Conservation (phyloP, 306 rosid genomes). For the Glycine tomentella region DNA sequence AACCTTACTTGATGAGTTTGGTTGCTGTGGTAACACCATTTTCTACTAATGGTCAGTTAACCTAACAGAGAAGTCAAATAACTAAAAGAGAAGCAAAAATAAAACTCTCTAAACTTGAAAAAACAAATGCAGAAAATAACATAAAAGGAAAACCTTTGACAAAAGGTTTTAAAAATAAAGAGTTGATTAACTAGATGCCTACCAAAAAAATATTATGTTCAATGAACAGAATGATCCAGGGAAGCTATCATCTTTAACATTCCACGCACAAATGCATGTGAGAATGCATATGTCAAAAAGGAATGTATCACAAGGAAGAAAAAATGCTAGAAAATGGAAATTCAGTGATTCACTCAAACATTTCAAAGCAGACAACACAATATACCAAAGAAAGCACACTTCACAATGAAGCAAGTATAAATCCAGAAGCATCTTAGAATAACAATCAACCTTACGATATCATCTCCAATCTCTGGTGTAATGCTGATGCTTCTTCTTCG, state of each 20-base stretch:
- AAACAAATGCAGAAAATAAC: slow-evolving; percentile 17
- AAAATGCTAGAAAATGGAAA: slow-evolving; percentile 11
- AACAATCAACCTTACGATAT: slow-evolving; percentile 89
- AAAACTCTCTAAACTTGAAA: slow-evolving; percentile 1
- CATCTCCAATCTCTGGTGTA: slow-evolving; percentile 98
- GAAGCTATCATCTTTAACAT: slow-evolving; percentile 32
- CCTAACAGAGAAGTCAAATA: slow-evolving; percentile 4
- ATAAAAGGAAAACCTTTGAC: neutral
- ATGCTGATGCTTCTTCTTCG: slow-evolving; percentile 99
- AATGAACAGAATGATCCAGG: slow-evolving; percentile 22
- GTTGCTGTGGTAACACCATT: neutral
- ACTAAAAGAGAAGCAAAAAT: neutral
- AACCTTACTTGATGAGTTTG: neutral
- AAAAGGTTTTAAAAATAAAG: neutral
- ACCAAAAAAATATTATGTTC: neutral
- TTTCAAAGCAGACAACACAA: slow-evolving; percentile 30
- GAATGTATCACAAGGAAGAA: slow-evolving; percentile 18
- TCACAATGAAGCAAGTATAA: slow-evolving; percentile 32
- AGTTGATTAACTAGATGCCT: slow-evolving; percentile 20
- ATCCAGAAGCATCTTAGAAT: slow-evolving; percentile 42
- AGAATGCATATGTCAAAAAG: slow-evolving; percentile 29
- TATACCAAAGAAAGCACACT: slow-evolving; percentile 30
- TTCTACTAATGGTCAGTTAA: slow-evolving; percentile 18
- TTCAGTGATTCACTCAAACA: slow-evolving; percentile 27
- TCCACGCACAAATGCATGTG: slow-evolving; percentile 29